Evolutionary conservation across 1,139 yeast genomes (phyloP), one percentile per base, ranked within the genome.

Genomic region (Kodamaea alishanica): DNA sequence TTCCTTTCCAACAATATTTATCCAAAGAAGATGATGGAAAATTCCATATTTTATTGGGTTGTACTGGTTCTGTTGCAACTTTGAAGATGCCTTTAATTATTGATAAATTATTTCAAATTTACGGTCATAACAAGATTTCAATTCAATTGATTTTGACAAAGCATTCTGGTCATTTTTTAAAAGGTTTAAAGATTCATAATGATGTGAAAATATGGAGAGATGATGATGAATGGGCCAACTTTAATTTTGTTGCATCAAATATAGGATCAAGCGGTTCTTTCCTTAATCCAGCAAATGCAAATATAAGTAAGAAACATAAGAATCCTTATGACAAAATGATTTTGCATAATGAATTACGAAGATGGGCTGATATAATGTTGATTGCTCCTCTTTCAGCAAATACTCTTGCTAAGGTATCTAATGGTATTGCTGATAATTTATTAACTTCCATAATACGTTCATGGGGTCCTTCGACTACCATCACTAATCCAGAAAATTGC

Each of bases 41-140:
- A 55, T 73, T 87, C 41, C 97, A 92, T 60, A 82, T 92, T 30
- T 68, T 92, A 41, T 69, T 92, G 32, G 97, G 95, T 12, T 95
- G 95, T 27, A 88, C 97, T 1, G 99, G 98, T 1, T 85, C 96
- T 1, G 97, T 92, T 5, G 98, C 98, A 5, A 87, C 97, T 2
- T 88, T 90, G 44, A 92, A 92, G 57, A 84, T 92, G 26, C 96
- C 96, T 0, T 61, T 84, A 49, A 85, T 89, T 33, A 84, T 89
- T 48, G 94, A 86, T 56, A 86, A 86, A 55, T 68, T 89, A 33
- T 83, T 82, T 56, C 85, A 85, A 58, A 71, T 81, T 15, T 88
- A 82, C 60, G 87, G 90, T 2, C 69, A 76, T 2, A 75, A 79
- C 31, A 80, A 80, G 45, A 79, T 88, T 15, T 79, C 88, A 2